Base-by-base conservation (phyloP, 805 yeast species). In the Yamadazyma scolyti region DNA sequence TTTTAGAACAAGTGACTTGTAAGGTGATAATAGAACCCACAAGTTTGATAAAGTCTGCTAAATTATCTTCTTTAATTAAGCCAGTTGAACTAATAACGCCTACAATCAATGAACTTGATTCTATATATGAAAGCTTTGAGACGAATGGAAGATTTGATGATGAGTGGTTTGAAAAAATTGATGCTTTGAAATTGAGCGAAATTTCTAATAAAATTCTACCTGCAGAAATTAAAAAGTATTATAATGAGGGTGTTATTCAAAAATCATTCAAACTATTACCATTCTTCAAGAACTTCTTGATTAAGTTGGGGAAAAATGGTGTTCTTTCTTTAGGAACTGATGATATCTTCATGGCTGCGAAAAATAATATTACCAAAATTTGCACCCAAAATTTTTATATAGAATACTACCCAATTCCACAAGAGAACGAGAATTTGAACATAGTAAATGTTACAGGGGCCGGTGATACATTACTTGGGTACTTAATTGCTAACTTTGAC, bases 391-490 rank as follows among this genome's bases (percentile, higher is more conserved):
- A 87, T 4, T 65, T 82, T 4, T 60, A 77, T 6, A 60, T 85
- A 13, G 84, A 83, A 44, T 80, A 82, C 49, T 81, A 70, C 50
- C 69, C 73, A 1, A 56, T 71, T 3, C 64, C 72, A 0, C 11
- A 27, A 16, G 58, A 54, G 36, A 57, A 54, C 24, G 34, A 42
- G 14, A 31, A 46, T 14, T 49, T 61, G 3, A 48, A 53, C 0
- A 67, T 82, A 9, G 57, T 56, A 17, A 84, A 79, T 43, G 95
- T 83, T 19, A 85, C 90, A 7, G 96, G 96, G 2, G 95, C 95
- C 1, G 96, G 96, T 8, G 96, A 87, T 54, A 70, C 93, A 0
- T 64, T 87, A 25, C 69, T 77, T 17, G 96, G 96, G 0, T 75
- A 69, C 16, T 40, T 87, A 14, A 51, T 75, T 9, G 59, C 79